These are phyloP conservation scores for Hirsutella minnesotensis DNA, from an alignment of 2,329 filamentous ascomycete species.

Conservation along the genomic window DNA sequence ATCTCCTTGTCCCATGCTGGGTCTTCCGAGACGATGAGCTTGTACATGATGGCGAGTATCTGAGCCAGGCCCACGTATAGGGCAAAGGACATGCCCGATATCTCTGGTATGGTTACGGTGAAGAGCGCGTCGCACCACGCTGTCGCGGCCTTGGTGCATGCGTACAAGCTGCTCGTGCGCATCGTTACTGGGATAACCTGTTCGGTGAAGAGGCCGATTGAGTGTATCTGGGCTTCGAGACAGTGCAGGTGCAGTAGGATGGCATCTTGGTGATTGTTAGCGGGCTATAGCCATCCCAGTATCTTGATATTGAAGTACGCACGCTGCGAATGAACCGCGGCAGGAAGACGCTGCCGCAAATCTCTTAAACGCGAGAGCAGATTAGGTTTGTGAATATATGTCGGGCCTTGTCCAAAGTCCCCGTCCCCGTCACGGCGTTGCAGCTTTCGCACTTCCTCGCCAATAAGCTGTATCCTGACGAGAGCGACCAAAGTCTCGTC, in stretches of 20 bases:
- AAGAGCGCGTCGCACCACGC: conserved; percentile 25
- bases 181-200: conserved; percentile 17
- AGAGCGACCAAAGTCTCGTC: conserved; percentile 34
- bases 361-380: conserved; percentile 16
- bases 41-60: conserved; percentile 24
- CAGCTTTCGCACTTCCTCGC: conserved; percentile 24
- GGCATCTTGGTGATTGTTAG: conserved; percentile 10
- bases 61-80: conserved; percentile 23
- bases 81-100: conserved; percentile 20
- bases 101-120: conserved; percentile 14
- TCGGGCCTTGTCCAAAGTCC: conserved; percentile 14
- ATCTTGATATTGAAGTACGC: conserved; percentile 6
- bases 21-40: conserved; percentile 25
- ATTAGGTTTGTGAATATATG: conserved; percentile 19
- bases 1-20: conserved; percentile 28
- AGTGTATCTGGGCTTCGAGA: conserved; percentile 20
- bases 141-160: conserved; percentile 21
- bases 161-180: conserved; percentile 23
- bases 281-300: background rate
- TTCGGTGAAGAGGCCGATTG: conserved; percentile 19
- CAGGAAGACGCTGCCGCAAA: conserved; percentile 12
- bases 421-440: conserved; percentile 17
- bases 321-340: conserved; percentile 15
- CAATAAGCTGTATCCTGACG: conserved; percentile 25
- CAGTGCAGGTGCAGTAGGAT: conserved; percentile 17